Base-by-base conservation (phyloP, 176 grass and related monocot species). In the Bolboschoenus planiculmis region DNA sequence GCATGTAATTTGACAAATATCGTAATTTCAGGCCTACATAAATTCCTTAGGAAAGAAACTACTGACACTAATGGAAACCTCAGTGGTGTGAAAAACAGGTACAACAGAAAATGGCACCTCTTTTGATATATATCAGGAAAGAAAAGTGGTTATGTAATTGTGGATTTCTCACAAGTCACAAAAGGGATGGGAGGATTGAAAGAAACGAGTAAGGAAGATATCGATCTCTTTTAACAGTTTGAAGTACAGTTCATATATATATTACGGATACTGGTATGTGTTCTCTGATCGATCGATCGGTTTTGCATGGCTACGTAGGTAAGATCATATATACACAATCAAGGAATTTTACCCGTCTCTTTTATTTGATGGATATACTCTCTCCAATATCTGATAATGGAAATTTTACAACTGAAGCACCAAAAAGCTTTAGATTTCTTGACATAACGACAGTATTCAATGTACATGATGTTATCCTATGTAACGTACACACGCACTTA, bases 311-410 rank as follows among this genome's bases (percentile, higher is more conserved):
- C 55, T 81, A 81, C 35, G 35, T 81, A 63, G 57, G 30, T 73
- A 73, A 43, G 37, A 37, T 4, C 11, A 47, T 8, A 47, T 8
- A 53, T 63, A 47, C 59, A 61, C 55, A 44, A 62, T 47, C 56
- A 44, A 61, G 36, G 53, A 34, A 81, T 81, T 81, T 62, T 44
- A 61, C 59, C 59, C 40, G 23, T 81, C 5, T 81, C 57, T 81
- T 81, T 81, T 81, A 58, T 81, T 31, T 81, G 57, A 81, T 81
- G 37, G 56, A 58, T 43, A 61, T 81, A 81, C 40, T 59, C 33
- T 61, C 40, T 13, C n/a, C n/a, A n/a, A n/a, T n/a, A 27, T 14
- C 55, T 4, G 31, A 3, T 40, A 56, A 80, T 39, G 33, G 78
- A 80, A 80, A 40, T 48, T 80, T 58, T 57, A 80, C 35, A 80